These are phyloP conservation scores for Boletus eberwhitei DNA, from an alignment of 768 basidiomycete genomes.

Conservation along the genomic window DNA sequence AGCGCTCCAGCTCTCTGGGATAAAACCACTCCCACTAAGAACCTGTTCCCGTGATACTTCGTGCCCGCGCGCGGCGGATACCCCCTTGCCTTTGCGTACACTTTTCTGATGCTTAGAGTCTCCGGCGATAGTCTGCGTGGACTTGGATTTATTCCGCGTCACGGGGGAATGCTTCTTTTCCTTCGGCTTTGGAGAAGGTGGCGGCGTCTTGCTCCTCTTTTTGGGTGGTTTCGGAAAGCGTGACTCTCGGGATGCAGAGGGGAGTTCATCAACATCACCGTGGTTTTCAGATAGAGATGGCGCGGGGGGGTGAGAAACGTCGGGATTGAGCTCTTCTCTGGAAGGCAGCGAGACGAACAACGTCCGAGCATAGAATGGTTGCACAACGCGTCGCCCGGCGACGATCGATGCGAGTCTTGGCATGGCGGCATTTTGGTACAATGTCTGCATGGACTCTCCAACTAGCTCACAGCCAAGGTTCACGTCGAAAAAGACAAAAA, in stretches of 20 bases:
- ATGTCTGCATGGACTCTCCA: conserved; percentile 4
- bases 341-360: conserved; percentile 4
- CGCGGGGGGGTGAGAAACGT: background rate
- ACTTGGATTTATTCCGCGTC: conserved; percentile 8
- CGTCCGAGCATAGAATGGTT: conserved; percentile 9
- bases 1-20: conserved; percentile 4
- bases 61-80: background rate
- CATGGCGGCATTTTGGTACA: conserved; percentile 1
- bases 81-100: conserved; percentile 1
- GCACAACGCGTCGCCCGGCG: conserved; percentile 17
- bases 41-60: background rate
- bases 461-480: background rate
- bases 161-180: background rate
- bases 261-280: background rate
- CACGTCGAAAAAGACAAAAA: background rate
- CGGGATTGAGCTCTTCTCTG: background rate
- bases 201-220: background rate
- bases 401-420: conserved; percentile 12
- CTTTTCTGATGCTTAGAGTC: background rate
- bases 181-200: background rate
- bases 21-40: conserved; percentile 5
- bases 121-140: background rate
- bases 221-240: background rate
- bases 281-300: background rate
- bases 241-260: background rate